Evolutionary conservation across 1,139 yeast genomes (phyloP), one percentile per base, ranked within the genome.

Genomic region (Pichia sp.): DNA sequence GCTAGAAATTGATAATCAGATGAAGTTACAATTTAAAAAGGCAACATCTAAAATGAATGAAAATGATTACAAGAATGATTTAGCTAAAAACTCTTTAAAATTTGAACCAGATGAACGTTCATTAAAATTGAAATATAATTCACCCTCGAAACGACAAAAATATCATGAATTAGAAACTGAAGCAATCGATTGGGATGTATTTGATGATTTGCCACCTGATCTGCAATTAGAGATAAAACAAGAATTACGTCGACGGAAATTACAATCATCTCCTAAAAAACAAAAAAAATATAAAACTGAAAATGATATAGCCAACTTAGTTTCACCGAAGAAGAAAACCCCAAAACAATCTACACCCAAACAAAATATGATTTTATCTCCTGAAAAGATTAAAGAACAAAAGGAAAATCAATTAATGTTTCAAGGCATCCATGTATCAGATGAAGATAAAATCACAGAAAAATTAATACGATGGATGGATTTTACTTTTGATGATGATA

Each of bases 161-260:
- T 26, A 23, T 29, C 23, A 28, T 10, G 32, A 33, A 10, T 25
- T 10, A 8, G 3, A 25, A 11, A 25, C 25, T 3, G 48, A 45
- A 11, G 36, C 41, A 23, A 71, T 80, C 23, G 82, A 80, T 49
- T 68, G 77, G 74, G 75, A 72, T 2, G 77, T 78, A 0, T 76
- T 79, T 53, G 63, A 73, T 10, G 67, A 66, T n/a, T 57, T 80
- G 6, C 87, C 87, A 0, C 44, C 48, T n/a, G 76, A 73, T 6
- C 71, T 80, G 1, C 73, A 72, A 50, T 50, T 59, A 3, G 87
- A 80, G 49, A 54, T 80, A 6, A 65, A 64, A 47, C 55, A 55
- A 2, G 84, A 80, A 50, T 53, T 78, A 34, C 51, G 62, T 4
- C 55, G 57, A 31, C 44, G 67, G 27, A 51, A 52, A 12, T 24